Conservation (phyloP, 176 grass and related monocot genomes). For the Luzula sylvatica region DNA sequence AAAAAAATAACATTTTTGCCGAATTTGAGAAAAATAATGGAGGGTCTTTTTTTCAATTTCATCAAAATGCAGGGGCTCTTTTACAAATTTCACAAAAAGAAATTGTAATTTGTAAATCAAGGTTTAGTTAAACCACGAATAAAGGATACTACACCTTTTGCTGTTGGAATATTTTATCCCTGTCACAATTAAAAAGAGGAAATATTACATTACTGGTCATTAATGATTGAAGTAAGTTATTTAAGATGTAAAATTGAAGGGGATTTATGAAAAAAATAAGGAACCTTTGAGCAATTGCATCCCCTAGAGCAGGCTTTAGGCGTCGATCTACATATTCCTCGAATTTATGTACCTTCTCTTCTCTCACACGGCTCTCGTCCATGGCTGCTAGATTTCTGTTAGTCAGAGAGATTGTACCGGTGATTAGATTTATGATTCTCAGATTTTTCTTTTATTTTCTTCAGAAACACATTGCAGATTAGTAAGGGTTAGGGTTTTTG, state of each 20-base stretch:
- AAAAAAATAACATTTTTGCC: no score
- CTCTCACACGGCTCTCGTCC: constrained; percentile 14
- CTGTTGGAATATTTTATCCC: constrained; percentile 60
- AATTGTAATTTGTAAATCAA: neutral
- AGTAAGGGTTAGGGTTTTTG: no score
- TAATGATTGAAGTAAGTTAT: neutral
- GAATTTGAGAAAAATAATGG: no score
- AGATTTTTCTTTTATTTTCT: no score
- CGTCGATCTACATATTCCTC: constrained; percentile 65
- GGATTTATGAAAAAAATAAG: neutral
- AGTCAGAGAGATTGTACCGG: no score
- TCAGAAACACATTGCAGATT: no score
- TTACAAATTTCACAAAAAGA: no score
- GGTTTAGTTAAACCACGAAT: neutral
- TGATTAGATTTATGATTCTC: no score
- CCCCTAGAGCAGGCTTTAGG: constrained; percentile 68
- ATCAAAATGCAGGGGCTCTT: no score
- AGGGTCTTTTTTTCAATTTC: no score
- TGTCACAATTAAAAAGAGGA: constrained; percentile 11
- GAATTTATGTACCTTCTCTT: constrained; percentile 66
- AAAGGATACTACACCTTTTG: constrained; percentile 86
- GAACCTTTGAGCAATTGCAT: constrained; percentile 47
- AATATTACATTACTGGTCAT: no score
- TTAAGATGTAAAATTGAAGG: neutral
- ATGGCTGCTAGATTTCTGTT: no score